Evolutionary conservation across 1,284 basidiomycete genomes (phyloP).

Genomic region (Xerocomus cyaneibrunnescens): DNA sequence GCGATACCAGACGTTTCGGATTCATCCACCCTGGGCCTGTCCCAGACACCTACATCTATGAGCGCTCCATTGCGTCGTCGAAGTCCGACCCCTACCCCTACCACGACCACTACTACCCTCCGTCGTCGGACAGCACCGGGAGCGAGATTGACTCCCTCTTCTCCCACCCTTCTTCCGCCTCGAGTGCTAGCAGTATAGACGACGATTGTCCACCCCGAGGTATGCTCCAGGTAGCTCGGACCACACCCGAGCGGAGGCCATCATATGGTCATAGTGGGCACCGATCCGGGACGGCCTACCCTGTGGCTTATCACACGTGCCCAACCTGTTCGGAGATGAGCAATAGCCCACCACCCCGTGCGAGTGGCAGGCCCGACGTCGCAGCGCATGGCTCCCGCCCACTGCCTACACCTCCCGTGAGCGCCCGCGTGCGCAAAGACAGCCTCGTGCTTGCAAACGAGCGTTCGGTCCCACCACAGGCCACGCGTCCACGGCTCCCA

Average conservation of each 20-base stretch:
- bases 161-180: conserved; percentile 45
- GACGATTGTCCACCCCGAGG: conserved; percentile 36
- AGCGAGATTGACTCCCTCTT: conserved; percentile 40
- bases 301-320: conserved; percentile 32
- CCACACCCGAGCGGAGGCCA: conserved; percentile 25
- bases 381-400: conserved; percentile 29
- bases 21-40: conserved; percentile 45
- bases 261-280: conserved; percentile 24
- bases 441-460: conserved; percentile 38
- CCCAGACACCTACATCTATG: conserved; percentile 55
- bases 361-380: conserved; percentile 25
- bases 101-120: conserved; percentile 40
- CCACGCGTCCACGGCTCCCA: conserved; percentile 31
- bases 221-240: conserved; percentile 24
- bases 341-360: conserved; percentile 28
- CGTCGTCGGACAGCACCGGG: conserved; percentile 44
- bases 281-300: conserved; percentile 24
- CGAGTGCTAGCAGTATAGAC: conserved; percentile 51
- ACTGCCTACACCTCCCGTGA: conserved; percentile 32
- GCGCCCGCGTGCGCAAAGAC: conserved; percentile 36
- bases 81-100: conserved; percentile 52
- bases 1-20: conserved; percentile 32
- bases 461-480: conserved; percentile 25
- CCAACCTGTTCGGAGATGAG: conserved; percentile 36
- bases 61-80: conserved; percentile 49